Evolutionary conservation across 2,329 filamentous ascomycete species (phyloP).

Genomic region (Rhexocercosporidium sp.): DNA sequence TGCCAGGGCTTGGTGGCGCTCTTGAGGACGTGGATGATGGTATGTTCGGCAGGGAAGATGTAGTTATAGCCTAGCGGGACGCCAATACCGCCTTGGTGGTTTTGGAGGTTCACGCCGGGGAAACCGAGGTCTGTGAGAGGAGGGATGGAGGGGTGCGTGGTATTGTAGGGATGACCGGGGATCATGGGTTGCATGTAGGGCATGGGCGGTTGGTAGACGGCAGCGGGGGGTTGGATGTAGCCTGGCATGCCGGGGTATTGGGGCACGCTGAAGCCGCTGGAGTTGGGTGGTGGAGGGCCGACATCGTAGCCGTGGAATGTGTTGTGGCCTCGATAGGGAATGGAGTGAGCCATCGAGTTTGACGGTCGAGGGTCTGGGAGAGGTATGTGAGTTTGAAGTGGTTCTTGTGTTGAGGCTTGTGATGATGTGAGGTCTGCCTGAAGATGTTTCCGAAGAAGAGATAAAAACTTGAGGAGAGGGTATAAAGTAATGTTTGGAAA

Average conservation of each 20-base stretch:
- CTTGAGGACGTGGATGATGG: conserved; percentile 64
- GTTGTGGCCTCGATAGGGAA: conserved; percentile 34
- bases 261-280: background rate
- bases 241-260: background rate
- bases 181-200: conserved; percentile 3
- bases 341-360: conserved; percentile 19
- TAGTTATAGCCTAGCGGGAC: conserved; percentile 68
- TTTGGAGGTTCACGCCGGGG: conserved; percentile 59
- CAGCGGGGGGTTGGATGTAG: background rate
- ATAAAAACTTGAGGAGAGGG: background rate
- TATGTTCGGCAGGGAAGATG: conserved; percentile 62
- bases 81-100: conserved; percentile 61
- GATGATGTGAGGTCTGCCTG: background rate
- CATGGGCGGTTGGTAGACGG: conserved; percentile 6
- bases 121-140: conserved; percentile 40
- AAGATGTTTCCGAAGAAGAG: background rate
- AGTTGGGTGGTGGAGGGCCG: conserved; percentile 33
- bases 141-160: background rate
- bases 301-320: conserved; percentile 35
- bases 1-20: conserved; percentile 57
- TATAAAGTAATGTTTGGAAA: background rate
- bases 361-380: background rate
- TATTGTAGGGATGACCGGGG: conserved; percentile 10
- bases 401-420: background rate
- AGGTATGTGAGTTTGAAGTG: background rate